Percentiles rank a stretch among this genome's conserved stretches.
Conservation (phyloP, 371 early-diverging fungal genomes). For the Conidiobolus coronatus region DNA sequence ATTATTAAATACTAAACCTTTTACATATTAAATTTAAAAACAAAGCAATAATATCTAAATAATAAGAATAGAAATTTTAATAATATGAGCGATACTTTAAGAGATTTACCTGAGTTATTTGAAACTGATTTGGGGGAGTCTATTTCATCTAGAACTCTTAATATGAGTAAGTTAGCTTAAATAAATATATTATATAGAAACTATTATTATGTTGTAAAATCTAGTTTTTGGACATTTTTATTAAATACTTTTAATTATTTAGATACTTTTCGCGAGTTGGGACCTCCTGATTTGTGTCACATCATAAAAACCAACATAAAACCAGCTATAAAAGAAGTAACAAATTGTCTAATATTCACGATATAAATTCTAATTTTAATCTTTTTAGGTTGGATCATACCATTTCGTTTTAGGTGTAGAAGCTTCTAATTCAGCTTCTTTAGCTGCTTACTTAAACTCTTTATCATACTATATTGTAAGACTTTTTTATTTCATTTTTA, state of each 20-base stretch:
- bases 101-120: slow-evolving; percentile 80
- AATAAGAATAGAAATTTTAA: neutral
- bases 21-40: too few relatives aligned
- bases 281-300: slow-evolving; percentile 92
- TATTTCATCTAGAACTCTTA: slow-evolving; percentile 62
- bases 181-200: neutral
- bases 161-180: slow-evolving; percentile 55
- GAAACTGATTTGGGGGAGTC: slow-evolving; percentile 75
- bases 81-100: slow-evolving; percentile 19
- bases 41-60: too few relatives aligned
- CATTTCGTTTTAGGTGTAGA: slow-evolving; percentile 83
- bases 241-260: slow-evolving; percentile 1
- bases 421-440: slow-evolving; percentile 78
- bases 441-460: slow-evolving; percentile 87
- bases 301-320: slow-evolving; percentile 70
- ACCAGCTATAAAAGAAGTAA: slow-evolving; percentile 56
- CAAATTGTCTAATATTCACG: neutral
- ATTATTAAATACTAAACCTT: too few relatives aligned
- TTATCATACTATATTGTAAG: slow-evolving; percentile 76
- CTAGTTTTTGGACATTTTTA: neutral
- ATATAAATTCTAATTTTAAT: neutral
- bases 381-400: slow-evolving; percentile 51
- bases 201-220: neutral
- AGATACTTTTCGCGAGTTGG: slow-evolving; percentile 77
- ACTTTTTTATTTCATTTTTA: neutral